These are phyloP conservation scores for Neoascochyta sp. DNA, from an alignment of 2,329 filamentous ascomycete species.

Conservation along the genomic window DNA sequence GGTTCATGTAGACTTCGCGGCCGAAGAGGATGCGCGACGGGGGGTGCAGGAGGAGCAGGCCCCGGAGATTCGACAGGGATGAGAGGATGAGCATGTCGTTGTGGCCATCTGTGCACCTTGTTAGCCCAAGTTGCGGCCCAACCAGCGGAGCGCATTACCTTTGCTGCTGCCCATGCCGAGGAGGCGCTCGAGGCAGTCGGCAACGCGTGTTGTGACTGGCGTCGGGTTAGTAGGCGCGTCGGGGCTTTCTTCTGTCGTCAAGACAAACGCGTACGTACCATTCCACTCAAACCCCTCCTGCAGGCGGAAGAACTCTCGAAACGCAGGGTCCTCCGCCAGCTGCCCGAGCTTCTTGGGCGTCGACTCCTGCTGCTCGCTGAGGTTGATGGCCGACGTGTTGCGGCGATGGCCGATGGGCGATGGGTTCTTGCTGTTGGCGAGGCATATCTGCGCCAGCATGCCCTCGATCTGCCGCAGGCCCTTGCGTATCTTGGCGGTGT, in stretches of 20 bases:
- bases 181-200: conserved; percentile 80
- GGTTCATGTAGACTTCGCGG: conserved; percentile 91
- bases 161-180: conserved; percentile 68
- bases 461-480: conserved; percentile 92
- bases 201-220: conserved; percentile 73
- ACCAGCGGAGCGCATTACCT: conserved; percentile 12
- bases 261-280: conserved; percentile 46
- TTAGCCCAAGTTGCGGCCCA: conserved; percentile 4
- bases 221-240: conserved; percentile 3
- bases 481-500: conserved; percentile 85
- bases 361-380: conserved; percentile 29
- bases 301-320: conserved; percentile 91
- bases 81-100: conserved; percentile 87
- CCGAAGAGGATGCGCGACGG: conserved; percentile 84
- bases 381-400: conserved; percentile 36
- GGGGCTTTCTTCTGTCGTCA: background rate
- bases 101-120: conserved; percentile 58
- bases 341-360: conserved; percentile 57
- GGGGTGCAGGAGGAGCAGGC: conserved; percentile 80
- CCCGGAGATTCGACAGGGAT: conserved; percentile 84
- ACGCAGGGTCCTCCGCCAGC: conserved; percentile 77
- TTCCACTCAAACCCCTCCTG: conserved; percentile 99
- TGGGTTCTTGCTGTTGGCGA: conserved; percentile 51
- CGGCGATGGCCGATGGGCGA: conserved; percentile 34
- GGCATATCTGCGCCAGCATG: conserved; percentile 88